Percentiles rank a stretch among this genome's conserved stretches.
These are phyloP conservation scores for Aspergillus nidulans DNA, from an alignment of 495 filamentous ascomycete genomes.

Conservation along the genomic window DNA sequence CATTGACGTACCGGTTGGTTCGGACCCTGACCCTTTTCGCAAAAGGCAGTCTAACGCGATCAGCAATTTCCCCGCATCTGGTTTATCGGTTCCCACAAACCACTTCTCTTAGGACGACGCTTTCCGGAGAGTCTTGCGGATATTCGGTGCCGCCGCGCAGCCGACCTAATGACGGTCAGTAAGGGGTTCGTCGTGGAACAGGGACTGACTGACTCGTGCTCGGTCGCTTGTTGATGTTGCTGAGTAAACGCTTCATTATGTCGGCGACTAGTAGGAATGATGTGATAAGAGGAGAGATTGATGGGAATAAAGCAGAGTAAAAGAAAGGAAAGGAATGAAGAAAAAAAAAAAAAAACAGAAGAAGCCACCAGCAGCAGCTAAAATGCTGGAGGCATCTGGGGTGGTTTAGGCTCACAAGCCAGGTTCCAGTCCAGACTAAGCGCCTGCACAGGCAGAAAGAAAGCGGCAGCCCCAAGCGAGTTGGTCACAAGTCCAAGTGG, in stretches of 20 bases:
- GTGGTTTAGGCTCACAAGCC: conserved; percentile 1
- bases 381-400: background rate
- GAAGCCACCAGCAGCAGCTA: conserved; percentile 2
- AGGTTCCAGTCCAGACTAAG: background rate
- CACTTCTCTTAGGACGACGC: conserved; percentile 44
- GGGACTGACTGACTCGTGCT: conserved; percentile 18
- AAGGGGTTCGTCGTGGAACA: background rate
- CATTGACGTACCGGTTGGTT: conserved; percentile 52
- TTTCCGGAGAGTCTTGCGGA: conserved; percentile 46
- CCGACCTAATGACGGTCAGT: conserved; percentile 18
- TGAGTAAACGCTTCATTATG: conserved; percentile 42
- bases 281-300: background rate
- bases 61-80: conserved; percentile 6
- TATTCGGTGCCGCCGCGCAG: conserved; percentile 20
- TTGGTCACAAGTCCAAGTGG: background rate
- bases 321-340: background rate
- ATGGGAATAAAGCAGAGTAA: background rate
- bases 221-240: conserved; percentile 29
- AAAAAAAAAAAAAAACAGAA: background rate
- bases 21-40: conserved; percentile 66
- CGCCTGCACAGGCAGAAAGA: conserved; percentile 5
- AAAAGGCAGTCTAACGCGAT: conserved; percentile 58
- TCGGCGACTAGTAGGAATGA: background rate
- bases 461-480: conserved; percentile 2
- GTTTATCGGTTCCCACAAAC: conserved; percentile 25